Percentiles rank a stretch among this genome's conserved stretches.
phyloP scores from a whole-genome alignment of 768 basidiomycete genomes.

The Termitomyces sp. region DNA sequence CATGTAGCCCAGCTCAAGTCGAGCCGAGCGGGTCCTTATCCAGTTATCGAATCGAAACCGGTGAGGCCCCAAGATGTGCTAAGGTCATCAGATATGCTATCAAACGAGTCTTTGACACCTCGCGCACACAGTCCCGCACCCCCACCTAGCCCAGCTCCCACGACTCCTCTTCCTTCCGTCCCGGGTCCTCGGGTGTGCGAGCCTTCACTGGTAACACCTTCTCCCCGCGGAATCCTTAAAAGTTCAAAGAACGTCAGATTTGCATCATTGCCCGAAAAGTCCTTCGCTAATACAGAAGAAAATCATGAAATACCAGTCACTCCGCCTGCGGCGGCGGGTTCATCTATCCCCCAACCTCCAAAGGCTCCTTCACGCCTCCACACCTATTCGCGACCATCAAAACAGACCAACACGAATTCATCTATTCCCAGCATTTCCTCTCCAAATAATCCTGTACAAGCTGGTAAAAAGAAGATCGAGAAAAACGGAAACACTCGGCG shows the following conservation, averaged over 20 bases:
- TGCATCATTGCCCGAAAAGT: constrained; percentile 27
- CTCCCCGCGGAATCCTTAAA: constrained; percentile 33
- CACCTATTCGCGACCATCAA: constrained; percentile 8
- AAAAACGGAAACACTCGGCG: not conserved
- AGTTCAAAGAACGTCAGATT: constrained; percentile 42
- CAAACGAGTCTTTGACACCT: constrained; percentile 5
- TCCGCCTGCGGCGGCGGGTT: not conserved
- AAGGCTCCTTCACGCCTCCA: constrained; percentile 7
- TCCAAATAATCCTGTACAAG: not conserved
- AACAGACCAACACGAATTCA: not conserved
- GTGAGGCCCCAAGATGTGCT: not conserved
- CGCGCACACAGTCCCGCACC: constrained; percentile 1
- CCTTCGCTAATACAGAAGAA: not conserved
- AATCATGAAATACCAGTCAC: constrained; percentile 1
- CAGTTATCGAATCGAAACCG: not conserved
- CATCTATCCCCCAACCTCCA: not conserved
- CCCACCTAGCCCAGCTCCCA: constrained; percentile 11
- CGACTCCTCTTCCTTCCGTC: constrained; percentile 12
- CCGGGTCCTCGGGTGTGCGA: constrained; percentile 13
- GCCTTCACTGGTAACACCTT: constrained; percentile 12
- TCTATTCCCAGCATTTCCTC: not conserved
- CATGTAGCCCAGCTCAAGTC: not conserved
- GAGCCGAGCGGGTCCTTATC: not conserved
- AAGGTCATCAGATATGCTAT: not conserved
- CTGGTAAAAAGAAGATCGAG: not conserved